Percentiles rank a stretch among this genome's conserved stretches.
Evolutionary conservation across 805 yeast genomes (phyloP).

Genomic region (Nakazawaea ishiwadae): DNA sequence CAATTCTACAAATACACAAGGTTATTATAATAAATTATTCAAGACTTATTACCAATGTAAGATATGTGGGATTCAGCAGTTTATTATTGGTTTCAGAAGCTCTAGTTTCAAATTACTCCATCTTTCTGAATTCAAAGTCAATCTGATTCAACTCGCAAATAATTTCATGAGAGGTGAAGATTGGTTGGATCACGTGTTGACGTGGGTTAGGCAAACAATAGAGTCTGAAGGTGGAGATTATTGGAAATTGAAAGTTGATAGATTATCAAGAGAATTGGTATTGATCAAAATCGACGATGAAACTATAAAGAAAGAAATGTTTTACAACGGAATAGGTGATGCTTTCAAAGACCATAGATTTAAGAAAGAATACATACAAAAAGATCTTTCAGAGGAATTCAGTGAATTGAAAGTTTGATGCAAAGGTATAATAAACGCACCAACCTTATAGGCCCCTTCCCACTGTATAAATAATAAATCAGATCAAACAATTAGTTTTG

Average conservation of each 20-base stretch:
- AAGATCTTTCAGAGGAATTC: too few species aligned
- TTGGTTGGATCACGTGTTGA: conserved; percentile 5
- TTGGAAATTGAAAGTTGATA: conserved; percentile 3
- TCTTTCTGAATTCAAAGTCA: not conserved
- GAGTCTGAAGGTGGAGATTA: conserved; percentile 1
- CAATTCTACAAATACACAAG: not conserved
- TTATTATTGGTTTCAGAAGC: conserved; percentile 5
- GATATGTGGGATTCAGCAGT: conserved; percentile 4
- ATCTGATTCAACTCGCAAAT: not conserved
- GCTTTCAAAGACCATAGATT: conserved; percentile 1
- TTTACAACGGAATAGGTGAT: not conserved
- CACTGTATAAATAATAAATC: too few species aligned
- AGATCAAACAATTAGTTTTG: too few species aligned
- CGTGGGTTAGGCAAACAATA: not conserved
- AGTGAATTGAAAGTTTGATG: too few species aligned
- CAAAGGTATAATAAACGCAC: too few species aligned
- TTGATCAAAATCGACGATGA: not conserved
- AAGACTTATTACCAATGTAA: conserved; percentile 10
- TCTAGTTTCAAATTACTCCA: not conserved
- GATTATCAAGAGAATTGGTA: not conserved
- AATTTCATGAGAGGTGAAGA: conserved; percentile 1
- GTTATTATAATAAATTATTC: not conserved
- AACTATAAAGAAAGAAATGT: not conserved
- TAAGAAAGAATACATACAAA: not conserved
- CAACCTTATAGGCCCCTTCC: too few species aligned